Evolutionary conservation across 371 early-diverging fungal genomes (phyloP), one percentile per base, ranked within the genome.

Genomic region (Mortierella sp.): DNA sequence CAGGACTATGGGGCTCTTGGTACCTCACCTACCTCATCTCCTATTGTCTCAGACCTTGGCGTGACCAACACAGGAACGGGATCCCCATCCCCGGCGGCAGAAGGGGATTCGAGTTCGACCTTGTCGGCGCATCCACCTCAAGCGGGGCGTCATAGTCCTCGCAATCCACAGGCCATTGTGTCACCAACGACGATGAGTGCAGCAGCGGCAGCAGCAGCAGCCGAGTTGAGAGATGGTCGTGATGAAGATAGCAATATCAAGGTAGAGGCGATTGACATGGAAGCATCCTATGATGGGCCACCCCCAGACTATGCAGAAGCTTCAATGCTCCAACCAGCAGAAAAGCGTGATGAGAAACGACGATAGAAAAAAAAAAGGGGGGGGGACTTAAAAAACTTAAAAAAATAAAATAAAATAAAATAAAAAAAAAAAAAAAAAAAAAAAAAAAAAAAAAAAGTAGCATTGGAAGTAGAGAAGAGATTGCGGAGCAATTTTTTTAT

Each of bases 281-380:
- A n/a, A n/a, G 37, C 37, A 9, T 37, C 37, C 19, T 77, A 77
- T 45, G 79, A 77, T 58, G 79, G 79, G 0, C 79, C 79, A 1
- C 79, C 79, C 4, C 79, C 79, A 4, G 79, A 72, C 21, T 77
- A 77, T 63, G 79, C 69, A 0, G 79, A 77, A 25, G 69, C 68
- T 0, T 52, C 72, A 0, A 77, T 77, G 79, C 60, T 46, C 21
- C 69, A 57, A 0, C 79, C 79, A 2, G 72, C 79, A 18, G 79
- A 77, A 56, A 65, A 77, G 29, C 37, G 37, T 37, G 37, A 37
- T 37, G 37, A 37, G 37, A 64, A 62, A 46, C 50, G 59, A 15
- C 48, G 55, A 37, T 19, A 59, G 57, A 28, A 57, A n/a, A 68
- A 60, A 55, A 21, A 25, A 15, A 28, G 55, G 14, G 26, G 55